Conservation (phyloP, 179 eudicot species). For the Camellia oleifera region DNA sequence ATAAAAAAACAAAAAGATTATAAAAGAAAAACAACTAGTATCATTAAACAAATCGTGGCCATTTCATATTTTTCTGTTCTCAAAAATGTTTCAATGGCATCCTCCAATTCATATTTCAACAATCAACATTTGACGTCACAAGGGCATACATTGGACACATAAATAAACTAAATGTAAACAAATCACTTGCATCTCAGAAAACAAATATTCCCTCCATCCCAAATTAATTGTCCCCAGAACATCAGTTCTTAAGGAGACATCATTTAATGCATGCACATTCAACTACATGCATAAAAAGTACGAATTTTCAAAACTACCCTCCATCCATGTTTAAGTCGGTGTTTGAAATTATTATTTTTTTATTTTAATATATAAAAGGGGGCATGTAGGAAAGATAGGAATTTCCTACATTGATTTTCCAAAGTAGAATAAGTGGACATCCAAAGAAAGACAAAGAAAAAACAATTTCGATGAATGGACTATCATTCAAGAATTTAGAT, state of each 20-base stretch:
- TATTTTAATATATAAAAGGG: background rate
- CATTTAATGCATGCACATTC: background rate
- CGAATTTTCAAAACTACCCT: background rate
- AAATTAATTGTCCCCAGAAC: background rate
- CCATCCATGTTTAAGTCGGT: background rate
- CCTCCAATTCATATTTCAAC: constrained; percentile 2
- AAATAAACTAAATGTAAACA: constrained; percentile 7
- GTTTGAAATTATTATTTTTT: background rate
- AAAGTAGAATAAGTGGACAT: constrained; percentile 1
- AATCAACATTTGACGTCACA: constrained; percentile 1
- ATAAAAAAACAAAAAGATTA: constrained; percentile 2
- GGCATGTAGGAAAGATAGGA: background rate
- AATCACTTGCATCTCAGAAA: constrained; percentile 1
- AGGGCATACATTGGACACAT: background rate
- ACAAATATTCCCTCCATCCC: background rate
- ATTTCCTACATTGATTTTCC: constrained; percentile 3
- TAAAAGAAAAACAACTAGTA: background rate
- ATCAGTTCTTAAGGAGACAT: background rate
- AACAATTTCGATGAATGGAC: background rate
- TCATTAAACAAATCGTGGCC: background rate
- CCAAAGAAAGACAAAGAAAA: background rate
- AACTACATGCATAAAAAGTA: background rate
- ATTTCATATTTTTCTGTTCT: background rate
- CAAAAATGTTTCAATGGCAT: constrained; percentile 1
- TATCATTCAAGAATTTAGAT: background rate